Conservation (phyloP, 257 asterid species). For the Cordia subcordata region DNA sequence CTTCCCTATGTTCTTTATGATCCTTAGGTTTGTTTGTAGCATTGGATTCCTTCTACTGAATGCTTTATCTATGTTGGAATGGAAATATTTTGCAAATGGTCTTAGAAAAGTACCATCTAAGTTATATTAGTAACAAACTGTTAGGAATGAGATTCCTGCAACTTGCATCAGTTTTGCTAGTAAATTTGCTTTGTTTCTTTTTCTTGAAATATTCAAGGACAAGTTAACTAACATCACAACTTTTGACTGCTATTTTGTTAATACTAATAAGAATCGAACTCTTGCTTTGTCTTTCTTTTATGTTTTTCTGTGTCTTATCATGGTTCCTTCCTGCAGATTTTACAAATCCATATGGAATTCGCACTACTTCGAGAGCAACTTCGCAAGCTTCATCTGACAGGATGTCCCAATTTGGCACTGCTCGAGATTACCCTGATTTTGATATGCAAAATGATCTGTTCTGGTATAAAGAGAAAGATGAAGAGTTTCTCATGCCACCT, state of each 20-base stretch:
- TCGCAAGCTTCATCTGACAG: constrained; percentile 81
- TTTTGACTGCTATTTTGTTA: no score
- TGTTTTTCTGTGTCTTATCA: constrained; percentile 3
- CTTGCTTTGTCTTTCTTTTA: neutral
- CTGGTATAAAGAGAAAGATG: constrained; percentile 86
- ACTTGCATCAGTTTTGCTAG: no score
- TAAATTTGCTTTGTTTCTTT: neutral
- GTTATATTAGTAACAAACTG: no score
- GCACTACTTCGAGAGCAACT: constrained; percentile 38
- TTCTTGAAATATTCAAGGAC: neutral
- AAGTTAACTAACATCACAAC: no score
- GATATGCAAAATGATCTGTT: constrained; percentile 83
- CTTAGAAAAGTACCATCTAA: no score
- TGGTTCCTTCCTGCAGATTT: constrained; percentile 49
- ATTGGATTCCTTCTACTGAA: neutral
- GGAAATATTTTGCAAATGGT: no score
- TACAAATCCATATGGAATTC: constrained; percentile 87
- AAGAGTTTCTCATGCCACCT: constrained; percentile 68
- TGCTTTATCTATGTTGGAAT: no score
- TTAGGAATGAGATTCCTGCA: no score
- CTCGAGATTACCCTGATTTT: constrained; percentile 85
- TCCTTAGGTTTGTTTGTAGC: neutral
- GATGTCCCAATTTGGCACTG: constrained; percentile 84
- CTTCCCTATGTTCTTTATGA: neutral
- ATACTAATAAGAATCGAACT: no score